Evolutionary conservation across 371 early-diverging fungal genomes (phyloP).

Genomic region (Synchytrium microbalum): DNA sequence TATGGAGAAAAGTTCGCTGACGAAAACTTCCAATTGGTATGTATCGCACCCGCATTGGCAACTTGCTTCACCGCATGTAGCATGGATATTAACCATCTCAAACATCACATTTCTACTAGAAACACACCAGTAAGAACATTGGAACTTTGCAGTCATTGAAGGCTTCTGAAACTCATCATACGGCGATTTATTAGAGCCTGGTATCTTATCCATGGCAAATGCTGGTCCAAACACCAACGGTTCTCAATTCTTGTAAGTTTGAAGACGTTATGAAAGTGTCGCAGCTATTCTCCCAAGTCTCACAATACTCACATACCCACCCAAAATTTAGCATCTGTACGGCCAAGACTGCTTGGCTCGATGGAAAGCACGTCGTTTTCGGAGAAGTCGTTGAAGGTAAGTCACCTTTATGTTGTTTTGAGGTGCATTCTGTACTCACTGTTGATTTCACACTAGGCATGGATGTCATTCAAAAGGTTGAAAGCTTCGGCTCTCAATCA

Average conservation of each 20-base stretch:
- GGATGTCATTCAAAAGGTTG: constrained; percentile 75
- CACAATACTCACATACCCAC: no score
- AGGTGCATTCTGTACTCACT: neutral
- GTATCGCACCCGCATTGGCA: constrained; percentile 36
- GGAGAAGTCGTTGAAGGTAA: constrained; percentile 66
- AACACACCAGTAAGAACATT: no score
- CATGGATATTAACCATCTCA: neutral
- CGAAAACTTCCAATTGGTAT: constrained; percentile 59
- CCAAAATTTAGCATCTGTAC: constrained; percentile 33
- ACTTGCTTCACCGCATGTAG: constrained; percentile 42
- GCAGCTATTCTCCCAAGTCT: no score
- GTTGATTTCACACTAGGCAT: constrained; percentile 25
- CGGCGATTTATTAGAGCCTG: no score
- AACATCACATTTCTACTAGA: no score
- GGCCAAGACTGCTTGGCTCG: constrained; percentile 54
- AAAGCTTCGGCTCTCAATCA: constrained; percentile 56
- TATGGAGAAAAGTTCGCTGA: constrained; percentile 60
- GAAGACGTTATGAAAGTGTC: constrained; percentile 33
- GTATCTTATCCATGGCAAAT: no score
- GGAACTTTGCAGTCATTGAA: no score
- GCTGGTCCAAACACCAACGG: constrained; percentile 81
- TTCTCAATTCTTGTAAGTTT: constrained; percentile 84
- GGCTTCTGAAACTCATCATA: no score
- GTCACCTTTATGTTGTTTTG: neutral
- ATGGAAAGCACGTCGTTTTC: constrained; percentile 99